Conservation (phyloP, 2,329 filamentous ascomycete species). For the Microdochium nivale region DNA sequence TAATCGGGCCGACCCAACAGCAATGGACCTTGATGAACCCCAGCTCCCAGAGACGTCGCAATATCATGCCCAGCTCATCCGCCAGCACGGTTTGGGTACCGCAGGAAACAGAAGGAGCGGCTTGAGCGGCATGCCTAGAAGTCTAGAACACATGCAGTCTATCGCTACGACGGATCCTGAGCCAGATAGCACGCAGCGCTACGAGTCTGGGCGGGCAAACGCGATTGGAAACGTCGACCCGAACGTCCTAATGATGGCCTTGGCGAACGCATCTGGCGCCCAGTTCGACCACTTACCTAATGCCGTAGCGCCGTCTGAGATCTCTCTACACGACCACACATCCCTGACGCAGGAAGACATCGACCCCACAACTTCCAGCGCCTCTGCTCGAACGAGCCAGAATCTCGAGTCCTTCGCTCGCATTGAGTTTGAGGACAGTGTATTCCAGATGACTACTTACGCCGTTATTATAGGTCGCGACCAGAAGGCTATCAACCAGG, state of each 20-base stretch:
- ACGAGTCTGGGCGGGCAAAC: constrained; percentile 4
- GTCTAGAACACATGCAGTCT: constrained; percentile 15
- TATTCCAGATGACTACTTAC: constrained; percentile 72
- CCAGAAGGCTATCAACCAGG: constrained; percentile 47
- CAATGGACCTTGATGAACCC: not conserved
- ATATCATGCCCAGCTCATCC: not conserved
- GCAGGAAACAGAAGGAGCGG: not conserved
- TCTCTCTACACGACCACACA: constrained; percentile 18
- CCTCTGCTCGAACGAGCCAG: constrained; percentile 23
- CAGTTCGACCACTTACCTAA: constrained; percentile 16
- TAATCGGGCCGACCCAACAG: not conserved
- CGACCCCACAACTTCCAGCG: constrained; percentile 23
- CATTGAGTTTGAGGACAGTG: constrained; percentile 65
- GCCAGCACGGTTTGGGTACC: not conserved
- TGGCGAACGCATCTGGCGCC: constrained; percentile 13
- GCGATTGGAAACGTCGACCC: constrained; percentile 20
- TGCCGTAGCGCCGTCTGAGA: constrained; percentile 22
- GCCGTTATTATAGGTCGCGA: constrained; percentile 66
- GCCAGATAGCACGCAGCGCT: constrained; percentile 10
- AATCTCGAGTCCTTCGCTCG: constrained; percentile 48
- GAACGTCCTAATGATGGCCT: constrained; percentile 19
- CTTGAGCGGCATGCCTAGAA: constrained; percentile 1
- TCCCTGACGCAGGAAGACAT: constrained; percentile 21
- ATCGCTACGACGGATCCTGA: constrained; percentile 23
- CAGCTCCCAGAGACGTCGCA: not conserved